Evolutionary conservation across 805 yeast species (phyloP).

Genomic region (Metahyphopichia silvanorum): DNA sequence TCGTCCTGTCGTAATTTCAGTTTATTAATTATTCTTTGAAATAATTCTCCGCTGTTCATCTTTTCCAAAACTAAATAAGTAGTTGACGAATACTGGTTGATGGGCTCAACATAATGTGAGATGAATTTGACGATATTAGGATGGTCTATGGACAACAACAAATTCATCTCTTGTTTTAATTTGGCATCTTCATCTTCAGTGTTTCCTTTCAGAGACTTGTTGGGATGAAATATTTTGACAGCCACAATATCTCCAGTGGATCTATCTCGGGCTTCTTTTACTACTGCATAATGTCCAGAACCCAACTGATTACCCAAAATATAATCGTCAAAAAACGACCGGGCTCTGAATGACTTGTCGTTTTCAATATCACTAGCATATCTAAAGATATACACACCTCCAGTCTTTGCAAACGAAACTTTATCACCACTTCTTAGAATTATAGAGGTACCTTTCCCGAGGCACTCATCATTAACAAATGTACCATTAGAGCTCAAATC

Average conservation of each 20-base stretch:
- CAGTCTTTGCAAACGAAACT: constrained; percentile 51
- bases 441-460: constrained; percentile 47
- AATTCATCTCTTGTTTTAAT: constrained; percentile 65
- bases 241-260: constrained; percentile 62
- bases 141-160: constrained; percentile 62
- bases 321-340: constrained; percentile 56
- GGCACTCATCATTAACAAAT: constrained; percentile 53
- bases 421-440: constrained; percentile 64
- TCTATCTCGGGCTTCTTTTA: constrained; percentile 62
- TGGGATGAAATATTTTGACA: constrained; percentile 69
- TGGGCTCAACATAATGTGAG: constrained; percentile 53
- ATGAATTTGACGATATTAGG: constrained; percentile 67
- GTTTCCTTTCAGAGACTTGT: constrained; percentile 27
- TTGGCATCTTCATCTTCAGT: constrained; percentile 32
- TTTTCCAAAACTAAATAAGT: constrained; percentile 70
- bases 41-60: constrained; percentile 71
- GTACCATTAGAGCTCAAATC: constrained; percentile 69
- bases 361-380: constrained; percentile 30
- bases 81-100: constrained; percentile 47
- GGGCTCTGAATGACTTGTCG: constrained; percentile 13
- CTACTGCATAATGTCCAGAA: constrained; percentile 79
- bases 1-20: constrained; percentile 60
- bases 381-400: constrained; percentile 48
- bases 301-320: constrained; percentile 61
- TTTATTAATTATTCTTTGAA: constrained; percentile 67